A percentile compares a stretch with the other conserved stretches of the same genome.
Conservation (phyloP, 1,139 yeast genomes). For the Taiozyma sp. region DNA sequence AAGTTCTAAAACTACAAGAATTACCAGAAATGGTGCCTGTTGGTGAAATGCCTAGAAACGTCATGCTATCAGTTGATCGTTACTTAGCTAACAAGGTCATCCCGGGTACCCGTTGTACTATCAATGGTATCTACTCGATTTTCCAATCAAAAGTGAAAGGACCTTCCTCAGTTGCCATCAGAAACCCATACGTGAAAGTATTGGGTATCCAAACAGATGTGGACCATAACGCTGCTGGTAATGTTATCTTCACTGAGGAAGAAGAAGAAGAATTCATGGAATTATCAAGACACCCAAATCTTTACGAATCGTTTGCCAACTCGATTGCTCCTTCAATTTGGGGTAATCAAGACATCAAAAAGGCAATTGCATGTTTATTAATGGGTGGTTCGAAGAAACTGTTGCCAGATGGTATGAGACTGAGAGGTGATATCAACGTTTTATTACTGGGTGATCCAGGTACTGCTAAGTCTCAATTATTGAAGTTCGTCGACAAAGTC, state of each 20-base stretch:
- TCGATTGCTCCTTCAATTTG: conserved; percentile 96
- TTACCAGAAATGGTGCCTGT: conserved; percentile 98
- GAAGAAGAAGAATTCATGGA: conserved; percentile 90
- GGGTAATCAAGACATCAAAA: conserved; percentile 89
- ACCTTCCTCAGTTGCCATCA: conserved; percentile 71
- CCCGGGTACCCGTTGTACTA: conserved; percentile 92
- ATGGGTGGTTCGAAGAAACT: conserved; percentile 94
- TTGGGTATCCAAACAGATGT: conserved; percentile 83
- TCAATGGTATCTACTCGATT: conserved; percentile 88
- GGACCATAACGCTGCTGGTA: conserved; percentile 62
- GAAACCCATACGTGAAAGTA: conserved; percentile 87
- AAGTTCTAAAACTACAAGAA: conserved; percentile 87
- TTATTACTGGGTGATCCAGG: conserved; percentile 96
- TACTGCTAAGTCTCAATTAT: conserved; percentile 93
- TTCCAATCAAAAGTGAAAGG: conserved; percentile 62
- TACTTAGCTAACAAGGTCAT: conserved; percentile 84
- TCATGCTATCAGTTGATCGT: conserved; percentile 82
- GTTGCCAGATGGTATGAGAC: conserved; percentile 92
- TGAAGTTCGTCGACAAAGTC: conserved; percentile 91
- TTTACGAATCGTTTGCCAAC: conserved; percentile 77
- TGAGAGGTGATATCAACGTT: conserved; percentile 96
- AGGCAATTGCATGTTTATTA: conserved; percentile 84
- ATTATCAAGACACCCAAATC: conserved; percentile 74
- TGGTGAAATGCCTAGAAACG: conserved; percentile 98
- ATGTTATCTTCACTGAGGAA: conserved; percentile 73